Evolutionary conservation across 768 basidiomycete species (phyloP).

Genomic region (Crassisporium funariophilum): DNA sequence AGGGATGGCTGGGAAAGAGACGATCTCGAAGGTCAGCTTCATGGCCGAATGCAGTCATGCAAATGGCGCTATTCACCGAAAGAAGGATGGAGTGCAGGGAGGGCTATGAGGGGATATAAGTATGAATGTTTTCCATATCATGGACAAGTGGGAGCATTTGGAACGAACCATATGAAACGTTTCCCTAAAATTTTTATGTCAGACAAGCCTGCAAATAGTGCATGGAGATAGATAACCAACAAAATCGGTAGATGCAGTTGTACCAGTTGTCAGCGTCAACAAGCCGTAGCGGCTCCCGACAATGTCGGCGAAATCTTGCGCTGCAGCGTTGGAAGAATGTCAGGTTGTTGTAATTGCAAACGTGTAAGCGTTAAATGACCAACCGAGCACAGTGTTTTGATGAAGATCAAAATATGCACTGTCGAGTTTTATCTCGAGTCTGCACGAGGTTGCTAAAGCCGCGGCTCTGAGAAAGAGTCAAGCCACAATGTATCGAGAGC

Average conservation of each 20-base stretch:
- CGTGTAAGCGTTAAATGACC: constrained; percentile 15
- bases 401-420: constrained; percentile 55
- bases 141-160: background rate
- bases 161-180: constrained; percentile 63
- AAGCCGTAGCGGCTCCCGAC: constrained; percentile 48
- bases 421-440: constrained; percentile 43
- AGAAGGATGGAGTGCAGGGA: constrained; percentile 66
- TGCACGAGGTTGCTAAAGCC: constrained; percentile 62
- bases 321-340: constrained; percentile 49
- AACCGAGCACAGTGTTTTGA: constrained; percentile 61
- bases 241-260: constrained; percentile 76
- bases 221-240: constrained; percentile 42
- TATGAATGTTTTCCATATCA: constrained; percentile 1
- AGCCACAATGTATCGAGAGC: constrained; percentile 2
- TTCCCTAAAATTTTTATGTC: constrained; percentile 50
- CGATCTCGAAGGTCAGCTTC: constrained; percentile 3
- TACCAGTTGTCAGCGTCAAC: constrained; percentile 27
- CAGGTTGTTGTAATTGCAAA: background rate
- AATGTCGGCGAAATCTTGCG: constrained; percentile 52
- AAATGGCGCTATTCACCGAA: constrained; percentile 46
- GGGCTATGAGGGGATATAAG: constrained; percentile 37
- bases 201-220: constrained; percentile 8
- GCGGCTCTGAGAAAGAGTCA: constrained; percentile 53
- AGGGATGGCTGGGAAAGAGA: constrained; percentile 64
- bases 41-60: constrained; percentile 10